Evolutionary conservation across 164 flowering plant genomes (phyloP).

Genomic region (Magnolia sinica): DNA sequence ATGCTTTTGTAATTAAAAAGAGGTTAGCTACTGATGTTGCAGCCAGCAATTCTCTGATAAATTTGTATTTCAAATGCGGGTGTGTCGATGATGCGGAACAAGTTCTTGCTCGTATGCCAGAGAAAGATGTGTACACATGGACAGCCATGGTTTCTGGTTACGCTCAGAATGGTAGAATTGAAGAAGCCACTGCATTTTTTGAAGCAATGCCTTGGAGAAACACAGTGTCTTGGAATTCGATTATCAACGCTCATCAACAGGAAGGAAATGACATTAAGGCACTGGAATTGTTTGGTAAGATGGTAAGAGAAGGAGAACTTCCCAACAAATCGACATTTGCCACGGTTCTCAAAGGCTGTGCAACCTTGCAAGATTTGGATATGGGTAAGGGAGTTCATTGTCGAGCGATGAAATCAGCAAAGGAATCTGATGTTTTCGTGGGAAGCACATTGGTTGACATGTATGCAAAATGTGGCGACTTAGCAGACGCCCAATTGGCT

Average conservation of each 20-base stretch:
- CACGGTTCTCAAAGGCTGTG: constrained; percentile 1
- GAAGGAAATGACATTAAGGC: neutral
- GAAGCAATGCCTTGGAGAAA: neutral
- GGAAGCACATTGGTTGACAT: constrained; percentile 20
- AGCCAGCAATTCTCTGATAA: constrained; percentile 4
- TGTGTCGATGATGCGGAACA: neutral
- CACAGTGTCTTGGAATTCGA: constrained; percentile 7
- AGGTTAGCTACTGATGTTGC: neutral
- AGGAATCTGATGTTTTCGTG: neutral
- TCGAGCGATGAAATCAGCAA: neutral
- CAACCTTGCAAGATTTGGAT: neutral
- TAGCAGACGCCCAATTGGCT: neutral
- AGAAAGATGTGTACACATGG: constrained; percentile 7
- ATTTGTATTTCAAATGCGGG: neutral
- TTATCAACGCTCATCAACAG: constrained; percentile 4
- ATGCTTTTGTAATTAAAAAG: constrained; percentile 1
- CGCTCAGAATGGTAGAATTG: constrained; percentile 7
- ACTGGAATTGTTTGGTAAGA: constrained; percentile 1
- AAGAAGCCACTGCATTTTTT: neutral
- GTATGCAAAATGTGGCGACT: constrained; percentile 28
- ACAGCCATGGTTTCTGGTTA: constrained; percentile 2
- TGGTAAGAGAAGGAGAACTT: neutral
- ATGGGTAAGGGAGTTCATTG: neutral
- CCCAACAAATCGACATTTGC: constrained; percentile 1
- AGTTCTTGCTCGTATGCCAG: neutral